A percentile compares a stretch with the other conserved stretches of the same genome.
Evolutionary conservation across 805 yeast genomes (phyloP).

Genomic region (Barnettozyma botsteinii): DNA sequence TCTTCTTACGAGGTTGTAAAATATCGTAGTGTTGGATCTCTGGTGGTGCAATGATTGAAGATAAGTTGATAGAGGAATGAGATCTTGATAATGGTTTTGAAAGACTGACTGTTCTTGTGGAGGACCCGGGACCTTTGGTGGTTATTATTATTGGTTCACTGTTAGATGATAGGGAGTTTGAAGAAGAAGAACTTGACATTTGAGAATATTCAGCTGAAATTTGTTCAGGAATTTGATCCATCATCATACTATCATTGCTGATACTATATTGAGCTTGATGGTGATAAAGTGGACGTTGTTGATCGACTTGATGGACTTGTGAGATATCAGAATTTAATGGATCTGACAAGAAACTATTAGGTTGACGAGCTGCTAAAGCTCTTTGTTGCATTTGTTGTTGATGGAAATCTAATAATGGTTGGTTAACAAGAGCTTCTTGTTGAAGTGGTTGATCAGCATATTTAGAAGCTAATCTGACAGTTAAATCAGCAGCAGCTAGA

Average conservation of each 20-base stretch:
- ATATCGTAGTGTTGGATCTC: constrained; percentile 24
- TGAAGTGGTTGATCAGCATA: constrained; percentile 7
- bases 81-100: constrained; percentile 30
- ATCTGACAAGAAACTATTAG: constrained; percentile 4
- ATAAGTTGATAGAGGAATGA: constrained; percentile 47
- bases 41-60: constrained; percentile 41
- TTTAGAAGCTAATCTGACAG: constrained; percentile 25
- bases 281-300: background rate
- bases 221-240: constrained; percentile 7
- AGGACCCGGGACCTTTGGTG: background rate
- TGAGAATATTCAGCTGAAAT: constrained; percentile 5
- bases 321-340: constrained; percentile 6
- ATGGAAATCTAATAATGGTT: background rate
- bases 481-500: constrained; percentile 27
- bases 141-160: background rate
- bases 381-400: background rate
- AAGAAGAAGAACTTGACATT: constrained; percentile 3
- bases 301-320: no score
- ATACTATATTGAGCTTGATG: background rate
- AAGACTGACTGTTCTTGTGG: constrained; percentile 2
- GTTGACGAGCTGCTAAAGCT: background rate
- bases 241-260: background rate
- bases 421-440: background rate
- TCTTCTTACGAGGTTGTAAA: constrained; percentile 19
- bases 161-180: constrained; percentile 1